phyloP scores from a whole-genome alignment of 495 filamentous ascomycete genomes.

The Xylaria curta region DNA sequence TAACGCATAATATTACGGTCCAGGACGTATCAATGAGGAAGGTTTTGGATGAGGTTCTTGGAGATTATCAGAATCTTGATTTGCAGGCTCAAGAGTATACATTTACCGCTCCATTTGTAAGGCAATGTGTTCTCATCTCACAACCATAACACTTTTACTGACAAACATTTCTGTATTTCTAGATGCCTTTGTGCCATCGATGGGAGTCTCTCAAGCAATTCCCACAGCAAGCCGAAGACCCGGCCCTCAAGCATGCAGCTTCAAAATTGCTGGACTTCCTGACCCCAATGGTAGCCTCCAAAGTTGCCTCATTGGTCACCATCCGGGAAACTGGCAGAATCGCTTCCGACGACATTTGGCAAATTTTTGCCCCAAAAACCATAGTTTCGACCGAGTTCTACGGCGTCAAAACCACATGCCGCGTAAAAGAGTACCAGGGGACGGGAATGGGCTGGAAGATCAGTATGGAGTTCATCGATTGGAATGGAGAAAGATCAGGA shows the following conservation, averaged over 20 bases:
- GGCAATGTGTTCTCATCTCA: not conserved
- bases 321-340: slow-evolving; percentile 32
- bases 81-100: slow-evolving; percentile 58
- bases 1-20: slow-evolving; percentile 34
- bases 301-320: slow-evolving; percentile 47
- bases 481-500: slow-evolving; percentile 62
- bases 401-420: slow-evolving; percentile 30
- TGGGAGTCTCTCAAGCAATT: slow-evolving; percentile 56
- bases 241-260: slow-evolving; percentile 55
- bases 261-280: slow-evolving; percentile 61
- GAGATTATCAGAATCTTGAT: slow-evolving; percentile 62
- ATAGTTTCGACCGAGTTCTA: slow-evolving; percentile 34
- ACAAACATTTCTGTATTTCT: not conserved
- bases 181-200: slow-evolving; percentile 62
- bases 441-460: slow-evolving; percentile 28
- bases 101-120: slow-evolving; percentile 55
- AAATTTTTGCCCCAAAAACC: slow-evolving; percentile 43
- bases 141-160: not conserved
- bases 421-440: slow-evolving; percentile 27
- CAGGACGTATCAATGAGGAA: slow-evolving; percentile 40
- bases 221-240: slow-evolving; percentile 42
- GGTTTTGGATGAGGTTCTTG: slow-evolving; percentile 54
- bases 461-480: slow-evolving; percentile 57
- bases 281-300: slow-evolving; percentile 52
- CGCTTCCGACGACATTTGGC: slow-evolving; percentile 36